Percentiles rank a stretch among this genome's conserved stretches.
Evolutionary conservation across 2,329 filamentous ascomycete genomes (phyloP).

Genomic region (Colletotrichum godetiae): DNA sequence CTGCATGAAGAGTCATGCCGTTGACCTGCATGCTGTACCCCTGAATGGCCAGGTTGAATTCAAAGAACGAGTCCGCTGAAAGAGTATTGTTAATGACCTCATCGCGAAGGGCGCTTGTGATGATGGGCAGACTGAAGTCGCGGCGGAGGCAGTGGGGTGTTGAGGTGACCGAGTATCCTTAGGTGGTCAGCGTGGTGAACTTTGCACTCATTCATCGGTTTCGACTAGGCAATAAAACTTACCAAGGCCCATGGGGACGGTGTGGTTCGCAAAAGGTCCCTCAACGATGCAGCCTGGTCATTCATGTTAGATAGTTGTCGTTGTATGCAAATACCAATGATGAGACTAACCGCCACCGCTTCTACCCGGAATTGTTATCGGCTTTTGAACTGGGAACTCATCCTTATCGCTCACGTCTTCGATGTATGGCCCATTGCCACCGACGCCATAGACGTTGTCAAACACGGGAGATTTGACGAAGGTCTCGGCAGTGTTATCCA

Average conservation of each 20-base stretch:
- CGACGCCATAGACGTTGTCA: neutral
- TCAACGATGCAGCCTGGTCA: neutral
- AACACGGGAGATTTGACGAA: neutral
- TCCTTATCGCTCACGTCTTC: neutral
- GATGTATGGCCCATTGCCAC: neutral
- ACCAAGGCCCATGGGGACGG: neutral
- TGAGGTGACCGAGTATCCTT: neutral
- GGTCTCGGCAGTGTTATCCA: neutral
- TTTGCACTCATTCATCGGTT: neutral
- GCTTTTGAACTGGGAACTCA: neutral
- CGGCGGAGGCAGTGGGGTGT: constrained; percentile 16
- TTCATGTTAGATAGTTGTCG: neutral
- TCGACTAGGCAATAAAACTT: neutral
- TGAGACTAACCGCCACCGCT: neutral
- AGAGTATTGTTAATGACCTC: neutral
- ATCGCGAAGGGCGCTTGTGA: neutral
- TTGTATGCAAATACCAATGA: neutral
- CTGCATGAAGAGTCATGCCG: neutral
- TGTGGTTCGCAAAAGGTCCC: neutral
- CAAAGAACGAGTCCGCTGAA: neutral
- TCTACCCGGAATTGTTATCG: neutral
- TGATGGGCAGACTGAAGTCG: constrained; percentile 9
- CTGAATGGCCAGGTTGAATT: neutral
- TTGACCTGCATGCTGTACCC: neutral
- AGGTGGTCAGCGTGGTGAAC: neutral